Conservation (phyloP, 2,329 filamentous ascomycete genomes). For the Neurospora sp. region DNA sequence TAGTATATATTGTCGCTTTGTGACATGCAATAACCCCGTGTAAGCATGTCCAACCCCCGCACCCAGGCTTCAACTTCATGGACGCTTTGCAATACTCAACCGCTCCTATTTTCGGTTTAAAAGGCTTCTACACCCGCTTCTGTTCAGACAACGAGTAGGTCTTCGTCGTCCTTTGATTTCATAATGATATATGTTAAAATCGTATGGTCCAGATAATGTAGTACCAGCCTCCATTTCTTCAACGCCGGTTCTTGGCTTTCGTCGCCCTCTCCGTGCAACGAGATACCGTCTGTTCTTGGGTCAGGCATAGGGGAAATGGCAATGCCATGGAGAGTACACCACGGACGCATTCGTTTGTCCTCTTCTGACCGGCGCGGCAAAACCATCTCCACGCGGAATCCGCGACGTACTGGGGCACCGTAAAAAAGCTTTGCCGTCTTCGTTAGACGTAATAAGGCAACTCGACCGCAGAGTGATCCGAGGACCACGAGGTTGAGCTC, state of each 20-base stretch:
- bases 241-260: conserved; percentile 12
- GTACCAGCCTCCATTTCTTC: conserved; percentile 53
- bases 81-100: background rate
- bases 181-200: conserved; percentile 60
- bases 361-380: conserved; percentile 41
- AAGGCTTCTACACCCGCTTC: background rate
- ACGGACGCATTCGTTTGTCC: conserved; percentile 29
- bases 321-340: conserved; percentile 54
- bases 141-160: conserved; percentile 15
- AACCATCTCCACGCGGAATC: conserved; percentile 45
- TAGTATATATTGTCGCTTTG: background rate
- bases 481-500: conserved; percentile 61
- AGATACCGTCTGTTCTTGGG: conserved; percentile 20
- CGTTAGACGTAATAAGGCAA: conserved; percentile 53
- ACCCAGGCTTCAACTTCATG: background rate
- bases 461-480: conserved; percentile 57
- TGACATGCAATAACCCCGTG: background rate
- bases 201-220: conserved; percentile 63
- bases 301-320: conserved; percentile 56
- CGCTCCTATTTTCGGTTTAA: background rate
- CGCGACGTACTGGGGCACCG: conserved; percentile 23
- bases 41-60: background rate
- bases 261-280: conserved; percentile 11
- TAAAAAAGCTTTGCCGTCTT: conserved; percentile 20
- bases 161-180: conserved; percentile 8